These are phyloP conservation scores for Medakamo hakoo DNA, from an alignment of 139 green algal species.

Conservation along the genomic window DNA sequence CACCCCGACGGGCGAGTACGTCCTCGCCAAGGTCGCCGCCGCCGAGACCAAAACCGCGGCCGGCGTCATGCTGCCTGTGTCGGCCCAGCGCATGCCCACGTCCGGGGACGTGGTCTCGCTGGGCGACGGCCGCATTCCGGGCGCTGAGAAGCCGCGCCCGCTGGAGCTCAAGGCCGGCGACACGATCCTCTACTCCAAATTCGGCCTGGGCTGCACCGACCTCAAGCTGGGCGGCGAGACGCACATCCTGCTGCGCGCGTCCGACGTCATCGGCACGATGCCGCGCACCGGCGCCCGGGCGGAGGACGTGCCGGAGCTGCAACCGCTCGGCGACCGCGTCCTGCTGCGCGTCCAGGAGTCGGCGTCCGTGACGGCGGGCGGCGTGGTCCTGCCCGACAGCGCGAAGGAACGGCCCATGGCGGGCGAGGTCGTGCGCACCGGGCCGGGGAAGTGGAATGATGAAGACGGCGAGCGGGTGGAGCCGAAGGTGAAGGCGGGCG, in stretches of 20 bases:
- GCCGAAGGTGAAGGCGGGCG: slow-evolving; percentile 31
- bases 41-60: slow-evolving; percentile 61
- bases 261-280: slow-evolving; percentile 81
- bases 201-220: slow-evolving; percentile 82
- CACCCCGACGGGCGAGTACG: slow-evolving; percentile 67
- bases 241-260: slow-evolving; percentile 74
- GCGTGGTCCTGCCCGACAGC: slow-evolving; percentile 75
- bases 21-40: slow-evolving; percentile 76
- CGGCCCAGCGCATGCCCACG: slow-evolving; percentile 56
- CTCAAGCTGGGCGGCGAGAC: slow-evolving; percentile 47
- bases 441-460: slow-evolving; percentile 50
- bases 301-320: slow-evolving; percentile 72
- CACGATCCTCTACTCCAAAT: slow-evolving; percentile 87
- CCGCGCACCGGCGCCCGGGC: slow-evolving; percentile 43
- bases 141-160: slow-evolving; percentile 20
- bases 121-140: slow-evolving; percentile 41
- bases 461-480: slow-evolving; percentile 40
- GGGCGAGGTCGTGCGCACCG: slow-evolving; percentile 33
- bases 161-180: slow-evolving; percentile 40
- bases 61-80: slow-evolving; percentile 75
- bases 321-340: slow-evolving; percentile 69
- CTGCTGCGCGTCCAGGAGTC: slow-evolving; percentile 69
- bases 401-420: slow-evolving; percentile 73
- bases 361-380: slow-evolving; percentile 61
- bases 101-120: slow-evolving; percentile 46